phyloP scores from a whole-genome alignment of 805 yeast species.

The Saccharomycopsis schoenii region DNA sequence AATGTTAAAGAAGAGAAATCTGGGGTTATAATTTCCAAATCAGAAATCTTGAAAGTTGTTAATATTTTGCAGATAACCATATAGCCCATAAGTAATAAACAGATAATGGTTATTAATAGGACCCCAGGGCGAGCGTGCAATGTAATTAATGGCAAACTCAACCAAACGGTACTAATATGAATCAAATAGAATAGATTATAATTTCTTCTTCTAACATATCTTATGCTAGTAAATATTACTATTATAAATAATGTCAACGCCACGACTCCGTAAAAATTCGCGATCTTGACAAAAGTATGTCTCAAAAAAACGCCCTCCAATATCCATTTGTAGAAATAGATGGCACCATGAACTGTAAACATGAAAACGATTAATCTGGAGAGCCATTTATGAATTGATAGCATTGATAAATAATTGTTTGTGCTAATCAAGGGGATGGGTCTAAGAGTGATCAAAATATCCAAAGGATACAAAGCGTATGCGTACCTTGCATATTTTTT shows the following conservation, averaged over 20 bases:
- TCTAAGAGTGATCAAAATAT: slow-evolving; percentile 43
- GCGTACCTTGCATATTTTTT: slow-evolving; percentile 57
- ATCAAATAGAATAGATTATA: slow-evolving; percentile 46
- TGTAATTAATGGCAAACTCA: slow-evolving; percentile 35
- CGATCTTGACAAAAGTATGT: slow-evolving; percentile 27
- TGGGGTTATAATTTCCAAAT: not conserved
- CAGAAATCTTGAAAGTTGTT: not conserved
- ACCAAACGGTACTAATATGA: slow-evolving; percentile 44
- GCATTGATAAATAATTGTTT: slow-evolving; percentile 42
- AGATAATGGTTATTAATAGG: slow-evolving; percentile 25
- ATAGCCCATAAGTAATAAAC: slow-evolving; percentile 25
- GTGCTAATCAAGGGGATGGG: slow-evolving; percentile 39
- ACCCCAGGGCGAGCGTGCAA: slow-evolving; percentile 71
- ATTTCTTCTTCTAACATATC: slow-evolving; percentile 36
- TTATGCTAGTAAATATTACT: slow-evolving; percentile 37
- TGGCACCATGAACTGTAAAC: slow-evolving; percentile 41
- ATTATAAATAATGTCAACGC: slow-evolving; percentile 29
- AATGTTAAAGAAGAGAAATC: not conserved
- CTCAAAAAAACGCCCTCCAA: slow-evolving; percentile 24
- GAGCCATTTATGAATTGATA: slow-evolving; percentile 62
- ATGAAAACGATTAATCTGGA: slow-evolving; percentile 44
- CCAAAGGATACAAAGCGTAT: slow-evolving; percentile 48
- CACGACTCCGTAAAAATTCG: slow-evolving; percentile 46
- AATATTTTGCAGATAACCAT: slow-evolving; percentile 29
- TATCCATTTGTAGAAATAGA: slow-evolving; percentile 42